phyloP scores from a whole-genome alignment of 192 early-diverging fungal species.

The Backusella tarrabulga region DNA sequence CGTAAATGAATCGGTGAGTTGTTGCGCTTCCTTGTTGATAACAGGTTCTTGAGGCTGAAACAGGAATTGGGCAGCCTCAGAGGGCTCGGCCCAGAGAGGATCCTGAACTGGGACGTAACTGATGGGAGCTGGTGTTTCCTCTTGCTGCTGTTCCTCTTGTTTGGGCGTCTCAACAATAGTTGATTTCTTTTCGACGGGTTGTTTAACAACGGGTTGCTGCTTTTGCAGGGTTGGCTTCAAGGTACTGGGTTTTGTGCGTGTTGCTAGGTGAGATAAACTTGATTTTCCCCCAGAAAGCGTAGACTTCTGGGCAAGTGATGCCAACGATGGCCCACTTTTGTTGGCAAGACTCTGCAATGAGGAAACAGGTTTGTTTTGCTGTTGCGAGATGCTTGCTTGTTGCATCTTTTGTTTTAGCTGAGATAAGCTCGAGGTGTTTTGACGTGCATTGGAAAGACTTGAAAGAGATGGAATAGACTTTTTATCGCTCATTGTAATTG shows the following conservation, averaged over 20 bases:
- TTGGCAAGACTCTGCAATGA: constrained; percentile 9
- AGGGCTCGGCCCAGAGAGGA: constrained; percentile 36
- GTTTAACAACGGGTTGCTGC: neutral
- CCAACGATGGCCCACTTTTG: constrained; percentile 1
- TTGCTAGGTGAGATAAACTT: constrained; percentile 20
- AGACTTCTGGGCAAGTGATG: constrained; percentile 5
- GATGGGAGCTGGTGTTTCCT: neutral
- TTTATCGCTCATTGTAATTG: neutral
- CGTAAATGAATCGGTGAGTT: neutral
- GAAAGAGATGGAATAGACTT: neutral
- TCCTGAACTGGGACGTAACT: neutral
- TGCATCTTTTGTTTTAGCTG: constrained; percentile 1
- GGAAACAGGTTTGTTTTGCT: constrained; percentile 7
- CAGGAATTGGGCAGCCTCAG: constrained; percentile 35
- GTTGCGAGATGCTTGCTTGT: neutral
- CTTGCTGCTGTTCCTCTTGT: neutral
- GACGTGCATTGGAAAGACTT: constrained; percentile 2
- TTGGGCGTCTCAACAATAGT: neutral
- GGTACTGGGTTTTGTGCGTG: neutral
- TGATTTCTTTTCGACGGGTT: neutral
- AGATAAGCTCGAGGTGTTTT: neutral
- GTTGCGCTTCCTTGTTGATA: neutral
- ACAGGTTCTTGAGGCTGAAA: constrained; percentile 15
- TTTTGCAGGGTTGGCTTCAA: neutral
- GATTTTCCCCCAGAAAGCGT: neutral